Percentiles rank a stretch among this genome's conserved stretches.
Evolutionary conservation across 805 yeast genomes (phyloP).

Genomic region (Yarrowia hollandica): DNA sequence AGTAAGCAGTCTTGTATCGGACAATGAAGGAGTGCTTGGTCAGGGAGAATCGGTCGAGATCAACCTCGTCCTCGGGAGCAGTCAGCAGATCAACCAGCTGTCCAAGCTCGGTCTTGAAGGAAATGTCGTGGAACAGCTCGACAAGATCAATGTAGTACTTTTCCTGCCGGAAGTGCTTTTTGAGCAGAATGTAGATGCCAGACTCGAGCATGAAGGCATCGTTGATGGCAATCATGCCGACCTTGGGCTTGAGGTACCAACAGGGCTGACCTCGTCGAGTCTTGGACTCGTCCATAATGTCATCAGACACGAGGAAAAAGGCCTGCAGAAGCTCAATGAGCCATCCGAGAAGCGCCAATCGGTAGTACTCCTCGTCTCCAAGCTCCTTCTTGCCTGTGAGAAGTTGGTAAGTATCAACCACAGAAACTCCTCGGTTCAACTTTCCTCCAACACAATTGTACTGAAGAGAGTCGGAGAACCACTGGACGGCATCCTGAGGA

Average conservation of each 20-base stretch:
- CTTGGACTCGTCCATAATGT: conserved; percentile 95
- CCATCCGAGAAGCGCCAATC: conserved; percentile 92
- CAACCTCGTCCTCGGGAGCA: conserved; percentile 95
- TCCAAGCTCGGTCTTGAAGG: conserved; percentile 97
- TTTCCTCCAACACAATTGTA: conserved; percentile 97
- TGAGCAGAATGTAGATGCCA: conserved; percentile 83
- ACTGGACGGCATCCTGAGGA: conserved; percentile 79
- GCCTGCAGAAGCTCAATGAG: conserved; percentile 76
- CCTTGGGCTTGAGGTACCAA: conserved; percentile 81
- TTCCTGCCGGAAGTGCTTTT: conserved; percentile 82
- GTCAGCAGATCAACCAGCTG: conserved; percentile 93
- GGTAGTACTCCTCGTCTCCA: conserved; percentile 67
- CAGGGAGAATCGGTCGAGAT: conserved; percentile 79
- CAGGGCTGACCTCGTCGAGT: conserved; percentile 99
- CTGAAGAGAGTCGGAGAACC: conserved; percentile 70
- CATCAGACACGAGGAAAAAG: conserved; percentile 95
- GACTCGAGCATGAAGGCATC: conserved; percentile 97
- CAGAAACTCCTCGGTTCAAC: conserved; percentile 93
- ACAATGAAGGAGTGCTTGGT: conserved; percentile 93
- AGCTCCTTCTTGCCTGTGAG: conserved; percentile 69
- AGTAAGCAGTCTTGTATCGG: conserved; percentile 94
- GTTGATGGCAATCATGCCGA: conserved; percentile 92
- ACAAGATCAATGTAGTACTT: conserved; percentile 82
- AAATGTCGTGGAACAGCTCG: conserved; percentile 94
- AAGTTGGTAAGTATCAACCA: conserved; percentile 85